phyloP scores from a whole-genome alignment of 2,329 filamentous ascomycete genomes.

The Fusarium sororula region DNA sequence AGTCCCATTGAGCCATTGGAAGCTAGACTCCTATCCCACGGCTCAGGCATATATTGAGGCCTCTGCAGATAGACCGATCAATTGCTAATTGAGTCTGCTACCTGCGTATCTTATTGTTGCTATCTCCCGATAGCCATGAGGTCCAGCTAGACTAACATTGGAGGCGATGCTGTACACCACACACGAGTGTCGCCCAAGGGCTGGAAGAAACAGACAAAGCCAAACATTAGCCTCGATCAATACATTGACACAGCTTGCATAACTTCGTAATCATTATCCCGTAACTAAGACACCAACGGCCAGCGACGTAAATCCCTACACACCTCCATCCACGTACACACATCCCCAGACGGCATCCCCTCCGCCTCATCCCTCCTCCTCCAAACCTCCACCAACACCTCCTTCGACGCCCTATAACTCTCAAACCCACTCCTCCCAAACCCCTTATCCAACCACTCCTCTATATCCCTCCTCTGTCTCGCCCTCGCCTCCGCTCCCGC shows the following conservation, averaged over 20 bases:
- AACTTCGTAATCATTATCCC: neutral
- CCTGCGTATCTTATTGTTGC: rapidly evolving
- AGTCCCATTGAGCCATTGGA: too few relatives aligned
- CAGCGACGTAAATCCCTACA: conserved; percentile 32
- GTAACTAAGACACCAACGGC: conserved; percentile 22
- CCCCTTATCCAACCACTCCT: conserved; percentile 33
- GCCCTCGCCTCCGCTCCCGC: conserved; percentile 33
- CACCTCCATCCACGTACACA: conserved; percentile 39
- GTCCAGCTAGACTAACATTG: too few relatives aligned
- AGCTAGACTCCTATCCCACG: too few relatives aligned
- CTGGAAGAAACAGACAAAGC: neutral
- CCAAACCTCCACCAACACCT: conserved; percentile 33
- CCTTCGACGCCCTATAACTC: conserved; percentile 28
- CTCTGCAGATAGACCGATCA: too few relatives aligned
- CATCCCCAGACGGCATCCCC: conserved; percentile 11
- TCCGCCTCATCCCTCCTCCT: conserved; percentile 30
- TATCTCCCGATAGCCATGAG: neutral
- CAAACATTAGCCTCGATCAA: neutral
- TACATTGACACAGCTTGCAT: neutral
- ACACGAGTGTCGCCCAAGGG: rapidly evolving
- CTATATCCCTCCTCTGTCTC: conserved; percentile 21
- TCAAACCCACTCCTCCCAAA: conserved; percentile 33
- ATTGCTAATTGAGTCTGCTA: neutral
- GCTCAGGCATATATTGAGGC: too few relatives aligned
- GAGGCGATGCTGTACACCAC: rapidly evolving